Evolutionary conservation across 208 protist species (phyloP), one percentile per base, ranked within the genome.

Genomic region (Trypanosoma lewisi): DNA sequence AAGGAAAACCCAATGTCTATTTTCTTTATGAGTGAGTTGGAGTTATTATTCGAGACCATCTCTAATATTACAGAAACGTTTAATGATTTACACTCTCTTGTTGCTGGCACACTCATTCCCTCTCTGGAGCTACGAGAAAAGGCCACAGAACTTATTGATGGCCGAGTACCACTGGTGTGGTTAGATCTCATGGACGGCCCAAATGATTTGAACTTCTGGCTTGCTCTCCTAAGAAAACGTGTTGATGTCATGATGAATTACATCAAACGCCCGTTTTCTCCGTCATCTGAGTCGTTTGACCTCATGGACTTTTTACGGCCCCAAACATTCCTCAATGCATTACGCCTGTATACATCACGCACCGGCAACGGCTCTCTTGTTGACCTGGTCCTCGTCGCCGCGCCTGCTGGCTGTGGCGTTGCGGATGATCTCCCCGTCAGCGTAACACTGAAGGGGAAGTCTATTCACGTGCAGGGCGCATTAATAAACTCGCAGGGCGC

Each of bases 261-360:
- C 60, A 41, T 49, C 23, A 75, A 65, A n/a, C 34, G 44, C 21
- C 49, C 74, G 0, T 58, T 85, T 59, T 78, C 78, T 37, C 53
- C 87, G 8, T 79, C 92, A 2, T 65, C 33, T 14, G 62, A 50
- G 14, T 52, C 77, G 2, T 84, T 98, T 63, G 76, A 94, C 60
- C 71, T 98, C 12, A 68, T 75, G 23, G 70, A 90, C 56, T 73
- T 98, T 54, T 89, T 98, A 63, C 87, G 91, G 2, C 97, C 96
- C 8, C 63, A 87, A 39, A 95, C 94, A 45, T 98, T 98, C 73
- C 85, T 99, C 57, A 98, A 98, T 69, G 95, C 97, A 4, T 73
- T 98, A 33, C 91, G 95, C 3, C 93, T 98, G 82, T 77, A 96
- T 80, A 98, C 94, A 11, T 94, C 95, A 14, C 83, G 91, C 28